Evolutionary conservation across 2,329 filamentous ascomycete genomes (phyloP).

Genomic region (Fusarium virguliforme): DNA sequence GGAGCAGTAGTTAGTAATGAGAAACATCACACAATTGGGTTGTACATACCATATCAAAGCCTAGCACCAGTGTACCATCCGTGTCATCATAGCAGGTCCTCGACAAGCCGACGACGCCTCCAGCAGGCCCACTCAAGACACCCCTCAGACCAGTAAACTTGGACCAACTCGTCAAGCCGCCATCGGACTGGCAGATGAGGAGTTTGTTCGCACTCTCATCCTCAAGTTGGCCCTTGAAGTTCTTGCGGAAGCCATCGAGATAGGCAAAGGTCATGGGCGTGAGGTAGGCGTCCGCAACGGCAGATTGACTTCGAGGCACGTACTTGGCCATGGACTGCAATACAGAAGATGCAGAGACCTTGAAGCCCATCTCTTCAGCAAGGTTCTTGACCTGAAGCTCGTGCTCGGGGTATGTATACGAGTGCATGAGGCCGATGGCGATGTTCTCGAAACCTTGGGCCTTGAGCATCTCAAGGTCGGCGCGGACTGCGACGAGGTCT

Average conservation of each 20-base stretch:
- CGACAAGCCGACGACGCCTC: conserved; percentile 50
- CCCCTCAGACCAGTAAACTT: conserved; percentile 51
- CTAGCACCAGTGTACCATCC: conserved; percentile 48
- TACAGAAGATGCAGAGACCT: conserved; percentile 57
- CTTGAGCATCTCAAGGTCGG: conserved; percentile 73
- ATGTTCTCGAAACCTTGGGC: conserved; percentile 69
- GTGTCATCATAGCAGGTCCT: conserved; percentile 48
- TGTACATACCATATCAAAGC: conserved; percentile 48
- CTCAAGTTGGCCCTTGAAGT: conserved; percentile 48
- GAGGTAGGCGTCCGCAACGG: conserved; percentile 62
- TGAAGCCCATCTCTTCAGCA: conserved; percentile 61
- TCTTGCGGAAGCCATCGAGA: conserved; percentile 55
- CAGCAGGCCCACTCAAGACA: conserved; percentile 51
- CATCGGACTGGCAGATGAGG: conserved; percentile 51
- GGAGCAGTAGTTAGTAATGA: neutral
- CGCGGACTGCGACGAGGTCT: conserved; percentile 67
- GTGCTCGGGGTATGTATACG: conserved; percentile 76
- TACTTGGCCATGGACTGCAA: conserved; percentile 63
- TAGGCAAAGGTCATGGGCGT: conserved; percentile 59
- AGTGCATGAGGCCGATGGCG: conserved; percentile 79
- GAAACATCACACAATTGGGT: neutral
- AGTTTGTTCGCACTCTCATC: conserved; percentile 53
- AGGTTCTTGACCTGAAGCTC: conserved; percentile 57
- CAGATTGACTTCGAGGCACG: conserved; percentile 62
- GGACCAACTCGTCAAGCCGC: conserved; percentile 50